phyloP scores from a whole-genome alignment of 768 basidiomycete species.

The Pisolithus microcarpus region DNA sequence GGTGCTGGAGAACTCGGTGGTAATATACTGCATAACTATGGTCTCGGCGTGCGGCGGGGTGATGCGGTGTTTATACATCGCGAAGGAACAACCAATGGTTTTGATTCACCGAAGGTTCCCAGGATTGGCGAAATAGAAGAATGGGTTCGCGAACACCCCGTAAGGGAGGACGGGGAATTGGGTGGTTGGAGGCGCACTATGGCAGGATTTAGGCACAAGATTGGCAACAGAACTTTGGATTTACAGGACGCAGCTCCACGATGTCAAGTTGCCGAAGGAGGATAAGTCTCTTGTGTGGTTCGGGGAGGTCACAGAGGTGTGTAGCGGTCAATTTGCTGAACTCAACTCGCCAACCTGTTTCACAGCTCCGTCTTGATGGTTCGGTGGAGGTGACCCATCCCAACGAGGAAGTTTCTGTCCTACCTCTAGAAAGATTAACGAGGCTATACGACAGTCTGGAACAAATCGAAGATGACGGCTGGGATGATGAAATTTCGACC shows the following conservation, averaged over 20 bases:
- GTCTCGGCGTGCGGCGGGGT: slow-evolving; percentile 74
- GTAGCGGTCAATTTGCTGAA: slow-evolving; percentile 15
- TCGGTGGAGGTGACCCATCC: slow-evolving; percentile 68
- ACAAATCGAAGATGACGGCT: slow-evolving; percentile 65
- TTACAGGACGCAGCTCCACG: slow-evolving; percentile 32
- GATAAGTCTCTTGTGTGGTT: slow-evolving; percentile 62
- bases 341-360: slow-evolving; percentile 2
- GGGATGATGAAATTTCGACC: slow-evolving; percentile 36
- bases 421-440: slow-evolving; percentile 64
- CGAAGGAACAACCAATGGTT: slow-evolving; percentile 66
- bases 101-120: slow-evolving; percentile 62
- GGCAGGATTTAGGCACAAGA: slow-evolving; percentile 52
- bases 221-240: slow-evolving; percentile 45
- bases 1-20: slow-evolving; percentile 51
- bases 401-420: slow-evolving; percentile 38
- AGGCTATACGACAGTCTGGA: slow-evolving; percentile 77
- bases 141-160: slow-evolving; percentile 63
- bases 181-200: slow-evolving; percentile 69
- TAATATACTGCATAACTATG: slow-evolving; percentile 41
- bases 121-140: slow-evolving; percentile 77
- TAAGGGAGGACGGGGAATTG: slow-evolving; percentile 42
- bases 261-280: slow-evolving; percentile 37
- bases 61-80: slow-evolving; percentile 80
- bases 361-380: slow-evolving; percentile 68
- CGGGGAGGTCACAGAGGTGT: slow-evolving; percentile 75